Conservation (phyloP, 2,329 filamentous ascomycete genomes). For the Biscogniauxia sp. region DNA sequence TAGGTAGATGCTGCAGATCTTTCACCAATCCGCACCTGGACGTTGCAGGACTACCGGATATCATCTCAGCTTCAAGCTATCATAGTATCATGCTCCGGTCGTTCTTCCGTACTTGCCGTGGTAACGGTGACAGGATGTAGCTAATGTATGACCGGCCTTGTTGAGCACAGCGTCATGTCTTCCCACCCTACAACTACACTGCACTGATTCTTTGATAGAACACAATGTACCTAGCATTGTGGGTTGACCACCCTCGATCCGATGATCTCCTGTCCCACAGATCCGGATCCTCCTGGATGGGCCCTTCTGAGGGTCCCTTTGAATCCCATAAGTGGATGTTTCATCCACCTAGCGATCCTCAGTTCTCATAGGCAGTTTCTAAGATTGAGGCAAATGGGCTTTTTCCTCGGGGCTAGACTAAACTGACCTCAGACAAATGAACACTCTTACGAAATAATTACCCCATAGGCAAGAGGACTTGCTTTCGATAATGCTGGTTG, state of each 20-base stretch:
- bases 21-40: not conserved
- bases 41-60: not conserved
- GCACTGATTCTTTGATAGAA: not conserved
- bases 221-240: not conserved
- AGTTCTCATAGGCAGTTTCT: not conserved
- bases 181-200: not conserved
- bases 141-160: not conserved
- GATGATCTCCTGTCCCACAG: not conserved
- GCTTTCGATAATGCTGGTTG: too few relatives aligned
- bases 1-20: not conserved
- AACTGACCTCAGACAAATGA: not conserved
- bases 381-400: not conserved
- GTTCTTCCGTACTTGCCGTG: not conserved
- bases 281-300: not conserved
- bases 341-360: not conserved
- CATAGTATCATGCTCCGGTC: not conserved
- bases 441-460: not conserved
- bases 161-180: not conserved
- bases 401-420: not conserved
- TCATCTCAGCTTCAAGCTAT: not conserved
- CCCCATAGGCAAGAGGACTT: too few relatives aligned
- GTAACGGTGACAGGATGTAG: not conserved
- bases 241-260: not conserved
- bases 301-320: not conserved
- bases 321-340: not conserved